Evolutionary conservation across 371 early-diverging fungal species (phyloP), one percentile per base, ranked within the genome.

Genomic region (Syncephalastrum contaminatum): DNA sequence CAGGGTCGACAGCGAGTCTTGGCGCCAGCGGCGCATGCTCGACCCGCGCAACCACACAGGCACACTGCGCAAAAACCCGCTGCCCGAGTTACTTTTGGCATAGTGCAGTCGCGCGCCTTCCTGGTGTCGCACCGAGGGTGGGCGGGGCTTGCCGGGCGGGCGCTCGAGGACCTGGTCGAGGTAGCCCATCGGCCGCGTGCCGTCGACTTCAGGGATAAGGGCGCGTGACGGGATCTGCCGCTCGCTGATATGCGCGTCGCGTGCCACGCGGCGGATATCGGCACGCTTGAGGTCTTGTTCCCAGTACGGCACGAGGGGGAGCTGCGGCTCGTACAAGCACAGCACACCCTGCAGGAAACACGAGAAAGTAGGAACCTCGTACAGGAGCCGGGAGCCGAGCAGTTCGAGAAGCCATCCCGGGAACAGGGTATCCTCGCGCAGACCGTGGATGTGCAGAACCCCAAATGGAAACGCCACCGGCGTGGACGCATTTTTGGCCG

Each of bases 311-410:
- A 59, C 27, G 20, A 63, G 50, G 25, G 60, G 58, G 7, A 67
- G 20, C 3, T 43, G 43, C 13, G 53, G 48, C 15, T 46, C 50
- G 24, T 54, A 67, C 8, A 67, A 53, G 27, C 49, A 52, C 21
- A 52, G 60, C 14, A 88, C 84, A 56, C 97, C 99, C 73, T 99
- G 98, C 54, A 96, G 84, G 75, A 92, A 99, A 70, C 97, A 97
- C 54, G 91, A 90, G 78, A 97, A 99, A 66, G 94, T 93, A 46
- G 96, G 96, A 13, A 96, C 96, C 41, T 93, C 94, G 67, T 94
- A 93, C 36, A 96, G 94, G 56, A 97, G 72, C 51, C 90, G 85
- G 56, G 87, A 84, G 10, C 36, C 36, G 12, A 30, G 5, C 36
- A 30, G 36, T 8, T 30, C 36, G 10, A 30, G 36, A 2, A 30